Conservation (phyloP, 345 rosid species). For the Psidium guajava region DNA sequence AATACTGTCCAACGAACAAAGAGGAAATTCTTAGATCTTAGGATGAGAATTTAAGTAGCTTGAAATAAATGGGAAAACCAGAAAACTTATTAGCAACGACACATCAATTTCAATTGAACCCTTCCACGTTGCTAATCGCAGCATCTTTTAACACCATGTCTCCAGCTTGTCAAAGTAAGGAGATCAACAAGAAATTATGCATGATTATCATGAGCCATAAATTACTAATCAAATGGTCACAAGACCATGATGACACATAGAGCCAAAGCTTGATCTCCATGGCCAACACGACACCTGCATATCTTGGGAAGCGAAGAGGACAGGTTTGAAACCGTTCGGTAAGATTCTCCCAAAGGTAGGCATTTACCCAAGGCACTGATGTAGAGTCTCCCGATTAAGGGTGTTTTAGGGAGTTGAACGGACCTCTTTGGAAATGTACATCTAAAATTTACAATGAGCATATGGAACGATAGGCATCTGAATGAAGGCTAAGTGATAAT, state of each 20-base stretch:
- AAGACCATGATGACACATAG: neutral
- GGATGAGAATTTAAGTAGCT: neutral
- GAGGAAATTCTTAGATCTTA: neutral
- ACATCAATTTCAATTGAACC: neutral
- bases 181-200: neutral
- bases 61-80: neutral
- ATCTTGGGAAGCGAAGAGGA: too few species aligned
- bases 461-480: neutral
- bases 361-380: too few species aligned
- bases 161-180: neutral
- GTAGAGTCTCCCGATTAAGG: too few species aligned
- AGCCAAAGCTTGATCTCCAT: too few species aligned
- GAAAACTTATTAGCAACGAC: neutral
- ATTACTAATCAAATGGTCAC: neutral
- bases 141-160: neutral
- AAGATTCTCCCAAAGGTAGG: too few species aligned
- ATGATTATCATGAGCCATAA: neutral
- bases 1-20: constrained; percentile 8
- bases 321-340: too few species aligned
- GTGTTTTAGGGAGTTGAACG: too few species aligned
- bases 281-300: too few species aligned
- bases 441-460: neutral
- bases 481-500: neutral
- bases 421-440: neutral
- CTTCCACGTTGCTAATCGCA: neutral